A percentile compares a stretch with the other conserved stretches of the same genome.
Conservation (phyloP, 148 eudicot genomes). For the Polygonum aviculare region DNA sequence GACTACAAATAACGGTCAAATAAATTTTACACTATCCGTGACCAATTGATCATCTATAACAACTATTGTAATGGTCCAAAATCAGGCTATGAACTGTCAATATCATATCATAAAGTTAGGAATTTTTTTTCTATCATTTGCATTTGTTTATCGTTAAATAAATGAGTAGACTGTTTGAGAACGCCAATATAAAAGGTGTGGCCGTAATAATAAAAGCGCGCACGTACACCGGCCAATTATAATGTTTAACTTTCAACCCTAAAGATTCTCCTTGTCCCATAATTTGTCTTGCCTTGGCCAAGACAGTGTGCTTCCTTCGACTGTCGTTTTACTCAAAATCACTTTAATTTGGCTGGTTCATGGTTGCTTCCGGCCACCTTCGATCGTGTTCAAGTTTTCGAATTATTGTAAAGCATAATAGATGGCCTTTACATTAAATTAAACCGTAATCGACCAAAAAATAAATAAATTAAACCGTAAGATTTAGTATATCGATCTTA, state of each 20-base stretch:
- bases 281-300: not conserved
- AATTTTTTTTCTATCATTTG: not conserved
- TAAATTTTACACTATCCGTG: no score
- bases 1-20: no score
- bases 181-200: not conserved
- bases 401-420: not conserved
- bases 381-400: not conserved
- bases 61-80: not conserved
- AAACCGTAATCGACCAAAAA: no score
- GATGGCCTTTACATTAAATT: not conserved
- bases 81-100: not conserved
- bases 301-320: not conserved
- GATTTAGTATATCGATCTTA: not conserved
- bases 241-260: not conserved
- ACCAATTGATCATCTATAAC: no score
- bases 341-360: not conserved
- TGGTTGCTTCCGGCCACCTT: conserved; percentile 1
- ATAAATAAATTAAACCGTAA: not conserved
- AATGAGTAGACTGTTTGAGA: not conserved
- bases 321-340: not conserved
- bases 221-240: conserved; percentile 4
- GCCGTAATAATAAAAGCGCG: not conserved
- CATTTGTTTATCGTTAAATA: not conserved
- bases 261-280: not conserved
- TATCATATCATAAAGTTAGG: not conserved